These are phyloP conservation scores for Penicillium sp. DNA, from an alignment of 2,329 filamentous ascomycete species.

Conservation along the genomic window DNA sequence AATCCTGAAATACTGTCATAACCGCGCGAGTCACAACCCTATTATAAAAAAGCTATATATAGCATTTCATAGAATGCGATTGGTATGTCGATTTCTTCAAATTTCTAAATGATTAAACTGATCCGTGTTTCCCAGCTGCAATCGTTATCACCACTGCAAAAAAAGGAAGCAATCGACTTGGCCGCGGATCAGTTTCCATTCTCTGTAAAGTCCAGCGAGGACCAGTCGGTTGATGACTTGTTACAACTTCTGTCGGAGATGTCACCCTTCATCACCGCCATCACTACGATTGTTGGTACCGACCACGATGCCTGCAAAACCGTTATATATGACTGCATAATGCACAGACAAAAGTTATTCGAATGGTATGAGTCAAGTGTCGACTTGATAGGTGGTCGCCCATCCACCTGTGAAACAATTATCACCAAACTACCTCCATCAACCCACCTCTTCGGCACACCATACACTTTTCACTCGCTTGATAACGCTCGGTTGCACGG, in stretches of 20 bases:
- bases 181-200: neutral
- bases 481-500: conserved; percentile 5
- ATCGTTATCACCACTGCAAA: conserved; percentile 3
- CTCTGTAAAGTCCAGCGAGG: neutral
- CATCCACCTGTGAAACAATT: neutral
- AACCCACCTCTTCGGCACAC: conserved; percentile 3
- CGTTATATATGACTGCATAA: neutral
- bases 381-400: neutral
- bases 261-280: neutral
- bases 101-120: neutral
- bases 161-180: neutral
- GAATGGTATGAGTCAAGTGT: conserved; percentile 1
- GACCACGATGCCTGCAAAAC: neutral
- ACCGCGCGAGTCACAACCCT: neutral
- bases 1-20: conserved; percentile 2
- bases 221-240: neutral
- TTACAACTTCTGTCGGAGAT: conserved; percentile 4
- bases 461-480: conserved; percentile 4
- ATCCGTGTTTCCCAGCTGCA: conserved; percentile 1
- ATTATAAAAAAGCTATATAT: neutral
- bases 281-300: neutral
- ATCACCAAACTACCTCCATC: neutral
- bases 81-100: neutral
- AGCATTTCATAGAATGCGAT: conserved; percentile 2
- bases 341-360: neutral